Base-by-base conservation (phyloP, 805 yeast genomes). In the Myxozyma vanderwaltii region DNA sequence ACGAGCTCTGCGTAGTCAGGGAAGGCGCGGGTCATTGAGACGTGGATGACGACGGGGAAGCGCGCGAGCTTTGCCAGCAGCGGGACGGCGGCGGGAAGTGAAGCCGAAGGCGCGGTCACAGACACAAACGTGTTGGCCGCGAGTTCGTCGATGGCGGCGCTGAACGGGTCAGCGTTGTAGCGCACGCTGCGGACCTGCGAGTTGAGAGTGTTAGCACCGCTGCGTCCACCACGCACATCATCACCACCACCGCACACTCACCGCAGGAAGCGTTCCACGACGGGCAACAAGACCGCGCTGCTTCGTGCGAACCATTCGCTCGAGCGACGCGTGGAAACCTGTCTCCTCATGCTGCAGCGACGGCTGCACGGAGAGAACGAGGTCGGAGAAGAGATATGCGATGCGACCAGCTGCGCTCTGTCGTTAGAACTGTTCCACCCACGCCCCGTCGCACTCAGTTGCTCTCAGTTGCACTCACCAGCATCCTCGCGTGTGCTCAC, bases 1-100 rank as follows among this genome's bases (percentile, higher is more conserved):
- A 92, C 77, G 27, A 89, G 81, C 15, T 82, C 75, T 27, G 88
- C 83, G 73, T 78, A 89, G 71, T 91, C 96, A 63, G 79, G 79
- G 54, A 78, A 72, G 13, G 50, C 44, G 39, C 63, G 49, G 57
- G 54, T 49, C 47, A 68, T 51, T 19, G 66, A 63, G 45, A 84
- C 83, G 68, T 85, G 88, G 54, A 87, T 72, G n/a, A 86, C 85
- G 27, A 82, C 78, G 1, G 82, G 75, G 19, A 70, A 63, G 29
- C 65, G 61, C 7, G 72, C 66, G 66, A 83, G 75, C 58, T 69
- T 67, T 43, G 71, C 66, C 48, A 90, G 76, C 54, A 78, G 79
- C 15, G 95, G 90, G 54, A 90, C 76, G 58, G 82, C 80, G 41
- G 78, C 76, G 61, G 88, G 76, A 17, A 89, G 70, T 6, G 84